Evolutionary conservation across 1,284 basidiomycete species (phyloP).

Genomic region (Leccinum fuscescens): DNA sequence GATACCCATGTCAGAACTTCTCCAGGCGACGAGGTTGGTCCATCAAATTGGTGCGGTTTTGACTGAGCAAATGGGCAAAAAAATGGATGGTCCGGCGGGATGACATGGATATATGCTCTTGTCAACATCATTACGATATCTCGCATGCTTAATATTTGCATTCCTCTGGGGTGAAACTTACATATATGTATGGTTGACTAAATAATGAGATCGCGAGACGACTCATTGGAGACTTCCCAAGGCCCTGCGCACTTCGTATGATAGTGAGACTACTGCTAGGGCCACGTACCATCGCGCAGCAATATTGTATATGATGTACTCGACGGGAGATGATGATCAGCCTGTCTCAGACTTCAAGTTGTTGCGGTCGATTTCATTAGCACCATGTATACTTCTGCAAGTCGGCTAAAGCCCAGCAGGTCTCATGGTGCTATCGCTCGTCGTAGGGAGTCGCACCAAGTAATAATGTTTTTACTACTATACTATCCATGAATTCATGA

Average conservation of each 20-base stretch:
- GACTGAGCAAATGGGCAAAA: slow-evolving; percentile 38
- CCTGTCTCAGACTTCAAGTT: too few relatives aligned
- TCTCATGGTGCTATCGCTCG: too few relatives aligned
- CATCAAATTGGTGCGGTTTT: slow-evolving; percentile 38
- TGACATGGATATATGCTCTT: neutral
- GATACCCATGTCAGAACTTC: slow-evolving; percentile 37
- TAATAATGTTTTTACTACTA: neutral
- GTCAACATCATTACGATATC: slow-evolving; percentile 27
- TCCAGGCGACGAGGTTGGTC: slow-evolving; percentile 37
- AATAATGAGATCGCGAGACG: neutral
- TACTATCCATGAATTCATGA: slow-evolving; percentile 9
- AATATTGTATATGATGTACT: too few relatives aligned
- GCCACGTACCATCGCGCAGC: too few relatives aligned
- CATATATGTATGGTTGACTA: too few relatives aligned
- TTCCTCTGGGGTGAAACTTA: slow-evolving; percentile 6
- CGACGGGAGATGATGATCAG: too few relatives aligned
- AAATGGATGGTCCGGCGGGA: slow-evolving; percentile 16
- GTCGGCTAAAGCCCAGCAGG: too few relatives aligned
- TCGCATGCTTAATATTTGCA: slow-evolving; percentile 32
- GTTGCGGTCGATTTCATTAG: too few relatives aligned
- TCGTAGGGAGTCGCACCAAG: too few relatives aligned
- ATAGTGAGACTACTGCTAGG: too few relatives aligned
- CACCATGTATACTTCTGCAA: too few relatives aligned
- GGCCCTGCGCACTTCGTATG: neutral
- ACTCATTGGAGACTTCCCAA: slow-evolving; percentile 1